phyloP scores from a whole-genome alignment of 2,329 filamentous ascomycete genomes.

The Septoria petroselini region DNA sequence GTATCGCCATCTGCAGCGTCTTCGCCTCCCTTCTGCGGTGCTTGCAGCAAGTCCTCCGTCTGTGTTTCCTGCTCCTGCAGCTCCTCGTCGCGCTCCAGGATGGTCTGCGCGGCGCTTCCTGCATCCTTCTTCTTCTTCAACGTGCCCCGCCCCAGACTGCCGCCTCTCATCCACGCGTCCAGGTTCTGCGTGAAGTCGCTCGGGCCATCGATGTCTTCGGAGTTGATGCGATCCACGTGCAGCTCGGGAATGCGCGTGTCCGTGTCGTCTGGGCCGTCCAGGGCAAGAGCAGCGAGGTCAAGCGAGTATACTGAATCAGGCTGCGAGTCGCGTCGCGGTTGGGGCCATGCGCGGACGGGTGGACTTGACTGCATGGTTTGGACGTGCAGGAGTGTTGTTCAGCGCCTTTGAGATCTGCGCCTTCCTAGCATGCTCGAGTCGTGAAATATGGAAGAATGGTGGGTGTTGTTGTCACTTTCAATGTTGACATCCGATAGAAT shows the following conservation, averaged over 20 bases:
- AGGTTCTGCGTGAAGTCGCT: conserved; percentile 41
- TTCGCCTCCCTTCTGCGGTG: conserved; percentile 15
- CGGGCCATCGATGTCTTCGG: conserved; percentile 40
- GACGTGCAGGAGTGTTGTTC: background rate
- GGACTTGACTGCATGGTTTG: conserved; percentile 34
- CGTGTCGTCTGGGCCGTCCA: conserved; percentile 25
- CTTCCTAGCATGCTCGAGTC: too few relatives aligned
- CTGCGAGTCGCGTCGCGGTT: conserved; percentile 25
- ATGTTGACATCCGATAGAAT: too few relatives aligned
- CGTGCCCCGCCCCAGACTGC: conserved; percentile 2
- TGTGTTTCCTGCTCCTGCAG: conserved; percentile 8
- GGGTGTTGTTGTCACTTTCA: too few relatives aligned
- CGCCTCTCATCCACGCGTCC: conserved; percentile 32
- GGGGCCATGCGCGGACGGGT: conserved; percentile 28
- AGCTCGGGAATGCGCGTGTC: conserved; percentile 30
- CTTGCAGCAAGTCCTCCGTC: conserved; percentile 10
- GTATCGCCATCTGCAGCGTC: conserved; percentile 16
- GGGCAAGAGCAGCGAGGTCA: conserved; percentile 35
- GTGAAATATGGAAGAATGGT: too few relatives aligned
- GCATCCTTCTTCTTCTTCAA: conserved; percentile 6
- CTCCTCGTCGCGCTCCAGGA: conserved; percentile 10
- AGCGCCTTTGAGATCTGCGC: too few relatives aligned
- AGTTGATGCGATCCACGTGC: conserved; percentile 32
- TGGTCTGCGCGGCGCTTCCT: conserved; percentile 2
- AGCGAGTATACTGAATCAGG: conserved; percentile 35